Evolutionary conservation across 1,284 basidiomycete species (phyloP).

Genomic region (Macrocybe sp.): DNA sequence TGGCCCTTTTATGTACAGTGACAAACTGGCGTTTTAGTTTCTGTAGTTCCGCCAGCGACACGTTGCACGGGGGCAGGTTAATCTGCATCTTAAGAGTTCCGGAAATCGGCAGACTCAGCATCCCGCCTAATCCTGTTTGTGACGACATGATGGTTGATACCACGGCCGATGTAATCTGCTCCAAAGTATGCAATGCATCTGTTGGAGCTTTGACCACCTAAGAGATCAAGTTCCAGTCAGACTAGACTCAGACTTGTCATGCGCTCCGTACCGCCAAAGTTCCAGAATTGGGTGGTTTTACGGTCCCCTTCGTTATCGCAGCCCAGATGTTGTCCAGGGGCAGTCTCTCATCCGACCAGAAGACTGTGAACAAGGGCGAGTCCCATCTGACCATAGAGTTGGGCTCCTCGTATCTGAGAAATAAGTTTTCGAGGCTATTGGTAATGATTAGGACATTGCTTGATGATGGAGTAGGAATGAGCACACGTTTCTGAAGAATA

Average conservation of each 20-base stretch:
- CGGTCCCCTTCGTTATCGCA: conserved; percentile 70
- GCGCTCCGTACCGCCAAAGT: conserved; percentile 66
- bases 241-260: neutral
- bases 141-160: conserved; percentile 66
- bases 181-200: conserved; percentile 76
- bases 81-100: conserved; percentile 35
- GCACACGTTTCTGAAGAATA: conserved; percentile 76
- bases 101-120: conserved; percentile 39
- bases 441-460: conserved; percentile 2
- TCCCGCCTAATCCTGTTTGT: conserved; percentile 51
- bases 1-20: conserved; percentile 81
- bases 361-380: conserved; percentile 85
- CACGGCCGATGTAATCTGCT: conserved; percentile 63
- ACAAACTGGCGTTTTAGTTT: conserved; percentile 87
- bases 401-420: conserved; percentile 92
- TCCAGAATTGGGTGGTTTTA: conserved; percentile 87
- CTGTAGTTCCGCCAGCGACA: conserved; percentile 84
- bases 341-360: conserved; percentile 68
- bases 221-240: conserved; percentile 6
- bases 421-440: conserved; percentile 80
- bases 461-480: neutral
- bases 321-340: conserved; percentile 78
- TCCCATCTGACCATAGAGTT: conserved; percentile 98
- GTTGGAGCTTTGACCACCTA: conserved; percentile 76
- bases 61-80: conserved; percentile 57